These are phyloP conservation scores for Penicillium sp. DNA, from an alignment of 2,329 filamentous ascomycete species.

Conservation along the genomic window DNA sequence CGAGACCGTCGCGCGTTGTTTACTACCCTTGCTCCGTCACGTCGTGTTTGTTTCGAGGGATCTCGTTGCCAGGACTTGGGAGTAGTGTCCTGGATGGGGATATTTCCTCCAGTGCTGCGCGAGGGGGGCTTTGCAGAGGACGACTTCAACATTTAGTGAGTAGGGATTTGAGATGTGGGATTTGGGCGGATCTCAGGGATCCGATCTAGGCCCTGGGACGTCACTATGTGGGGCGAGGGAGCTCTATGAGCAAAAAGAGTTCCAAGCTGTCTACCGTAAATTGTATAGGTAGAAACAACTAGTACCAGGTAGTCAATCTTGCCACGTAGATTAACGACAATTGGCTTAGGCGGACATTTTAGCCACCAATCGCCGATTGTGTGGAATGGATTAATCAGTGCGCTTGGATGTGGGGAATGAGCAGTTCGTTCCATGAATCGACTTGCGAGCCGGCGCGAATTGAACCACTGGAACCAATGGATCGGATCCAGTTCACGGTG, in stretches of 20 bases:
- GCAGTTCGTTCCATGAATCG: slow-evolving; percentile 19
- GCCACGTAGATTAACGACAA: not conserved
- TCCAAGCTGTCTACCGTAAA: not conserved
- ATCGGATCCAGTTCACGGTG: not conserved
- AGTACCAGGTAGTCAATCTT: not conserved
- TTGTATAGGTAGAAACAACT: not conserved
- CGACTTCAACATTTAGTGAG: not conserved
- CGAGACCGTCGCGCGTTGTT: slow-evolving; percentile 1
- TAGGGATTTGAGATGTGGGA: not conserved
- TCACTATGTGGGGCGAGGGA: not conserved
- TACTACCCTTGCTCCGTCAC: not conserved
- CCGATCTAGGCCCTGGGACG: not conserved
- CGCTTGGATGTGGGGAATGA: slow-evolving; percentile 2
- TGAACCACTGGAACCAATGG: slow-evolving; percentile 11
- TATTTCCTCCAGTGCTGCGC: not conserved
- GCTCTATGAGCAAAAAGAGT: not conserved
- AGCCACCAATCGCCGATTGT: not conserved
- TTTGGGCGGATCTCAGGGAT: not conserved
- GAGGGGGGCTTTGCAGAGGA: not conserved
- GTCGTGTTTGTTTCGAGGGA: not conserved
- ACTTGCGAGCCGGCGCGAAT: not conserved
- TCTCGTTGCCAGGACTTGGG: not conserved
- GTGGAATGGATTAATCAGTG: not conserved
- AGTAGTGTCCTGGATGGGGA: not conserved
- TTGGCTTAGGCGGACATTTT: not conserved